Evolutionary conservation across 1,284 basidiomycete genomes (phyloP).

Genomic region (Microbotryomycetes sp.): DNA sequence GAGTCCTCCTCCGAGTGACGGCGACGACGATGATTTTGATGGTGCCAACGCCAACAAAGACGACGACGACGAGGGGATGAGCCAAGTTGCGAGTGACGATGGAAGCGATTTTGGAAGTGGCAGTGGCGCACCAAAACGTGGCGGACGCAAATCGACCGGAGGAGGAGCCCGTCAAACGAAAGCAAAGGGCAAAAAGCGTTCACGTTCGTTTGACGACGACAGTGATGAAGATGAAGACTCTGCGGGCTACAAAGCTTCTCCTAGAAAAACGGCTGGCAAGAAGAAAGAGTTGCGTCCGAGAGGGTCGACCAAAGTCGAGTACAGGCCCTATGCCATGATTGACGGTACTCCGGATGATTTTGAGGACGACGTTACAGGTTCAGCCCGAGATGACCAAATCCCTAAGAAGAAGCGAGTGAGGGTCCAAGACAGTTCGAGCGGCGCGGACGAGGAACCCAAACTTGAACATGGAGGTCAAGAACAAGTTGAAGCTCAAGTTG

Average conservation of each 20-base stretch:
- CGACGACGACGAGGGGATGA: too few relatives aligned
- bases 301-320: conserved; percentile 48
- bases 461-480: background rate
- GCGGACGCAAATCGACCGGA: too few relatives aligned
- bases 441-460: too few relatives aligned
- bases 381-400: background rate
- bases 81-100: background rate
- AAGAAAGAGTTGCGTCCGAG: conserved; percentile 26
- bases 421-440: background rate
- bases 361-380: conserved; percentile 34
- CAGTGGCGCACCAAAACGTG: too few relatives aligned
- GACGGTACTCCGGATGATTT: conserved; percentile 71
- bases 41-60: too few relatives aligned
- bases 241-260: conserved; percentile 45
- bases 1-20: background rate
- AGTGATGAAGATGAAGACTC: conserved; percentile 34
- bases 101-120: too few relatives aligned
- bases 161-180: background rate
- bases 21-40: too few relatives aligned
- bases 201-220: conserved; percentile 33
- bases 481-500: background rate
- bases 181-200: background rate
- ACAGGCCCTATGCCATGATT: conserved; percentile 39
- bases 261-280: background rate
- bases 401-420: background rate